Percentiles rank a stretch among this genome's conserved stretches.
Evolutionary conservation across 495 filamentous ascomycete genomes (phyloP).

Genomic region (Amphirosellinia nigrospora): DNA sequence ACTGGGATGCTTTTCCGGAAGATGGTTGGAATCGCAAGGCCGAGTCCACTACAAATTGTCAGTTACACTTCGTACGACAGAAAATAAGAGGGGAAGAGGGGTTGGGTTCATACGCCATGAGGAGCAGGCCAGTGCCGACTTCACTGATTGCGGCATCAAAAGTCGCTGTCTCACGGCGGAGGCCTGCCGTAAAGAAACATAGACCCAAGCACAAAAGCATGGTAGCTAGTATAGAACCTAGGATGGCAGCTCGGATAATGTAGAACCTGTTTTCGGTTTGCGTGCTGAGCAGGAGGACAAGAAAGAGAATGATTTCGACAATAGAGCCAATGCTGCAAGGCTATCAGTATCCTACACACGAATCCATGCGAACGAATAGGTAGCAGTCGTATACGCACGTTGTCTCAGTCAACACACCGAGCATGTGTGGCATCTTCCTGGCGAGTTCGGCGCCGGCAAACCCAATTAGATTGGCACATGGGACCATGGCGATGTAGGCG

Average conservation of each 20-base stretch:
- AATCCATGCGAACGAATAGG: not conserved
- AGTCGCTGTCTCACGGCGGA: constrained; percentile 66
- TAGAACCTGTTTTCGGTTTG: constrained; percentile 55
- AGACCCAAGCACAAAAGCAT: constrained; percentile 75
- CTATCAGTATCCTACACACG: not conserved
- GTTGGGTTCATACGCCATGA: constrained; percentile 70
- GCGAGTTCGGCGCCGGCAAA: constrained; percentile 85
- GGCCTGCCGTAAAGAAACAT: constrained; percentile 79
- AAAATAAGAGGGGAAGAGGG: constrained; percentile 7
- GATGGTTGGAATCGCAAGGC: constrained; percentile 80
- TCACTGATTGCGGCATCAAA: constrained; percentile 83
- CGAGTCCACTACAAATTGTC: constrained; percentile 62
- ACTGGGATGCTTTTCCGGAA: constrained; percentile 68
- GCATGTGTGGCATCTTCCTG: constrained; percentile 76
- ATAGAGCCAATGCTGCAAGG: constrained; percentile 63
- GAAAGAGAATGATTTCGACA: constrained; percentile 84
- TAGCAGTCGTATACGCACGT: constrained; percentile 46
- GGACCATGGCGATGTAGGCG: constrained; percentile 72
- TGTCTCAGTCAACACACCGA: constrained; percentile 79
- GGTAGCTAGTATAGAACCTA: constrained; percentile 82
- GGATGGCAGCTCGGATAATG: constrained; percentile 82
- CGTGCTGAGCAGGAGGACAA: constrained; percentile 62
- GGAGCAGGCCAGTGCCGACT: constrained; percentile 77
- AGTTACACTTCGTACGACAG: not conserved
- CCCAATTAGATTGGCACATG: constrained; percentile 83